Conservation (phyloP, 345 rosid genomes). For the Reutealis trisperma region DNA sequence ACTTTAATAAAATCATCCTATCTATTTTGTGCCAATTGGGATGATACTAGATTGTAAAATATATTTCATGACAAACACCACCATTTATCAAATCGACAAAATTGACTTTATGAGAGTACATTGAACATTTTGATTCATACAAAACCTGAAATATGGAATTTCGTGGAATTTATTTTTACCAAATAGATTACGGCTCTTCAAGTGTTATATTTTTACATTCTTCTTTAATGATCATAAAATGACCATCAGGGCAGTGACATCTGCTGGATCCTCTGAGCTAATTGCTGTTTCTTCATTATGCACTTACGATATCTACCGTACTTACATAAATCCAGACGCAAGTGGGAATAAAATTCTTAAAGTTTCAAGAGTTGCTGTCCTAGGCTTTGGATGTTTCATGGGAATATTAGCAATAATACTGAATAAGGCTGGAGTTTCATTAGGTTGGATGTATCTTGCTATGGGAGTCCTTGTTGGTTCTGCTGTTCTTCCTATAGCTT, state of each 20-base stretch:
- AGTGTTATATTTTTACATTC: not conserved
- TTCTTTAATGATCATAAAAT: not conserved
- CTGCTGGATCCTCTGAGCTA: constrained; percentile 87
- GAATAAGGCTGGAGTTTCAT: constrained; percentile 86
- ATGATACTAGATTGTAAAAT: too few species aligned
- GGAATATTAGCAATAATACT: constrained; percentile 84
- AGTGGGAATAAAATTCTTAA: constrained; percentile 68
- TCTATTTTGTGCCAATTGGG: too few species aligned
- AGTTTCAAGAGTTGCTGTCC: constrained; percentile 69
- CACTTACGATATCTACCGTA: constrained; percentile 86
- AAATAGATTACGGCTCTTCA: too few species aligned
- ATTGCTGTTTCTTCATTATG: constrained; percentile 90
- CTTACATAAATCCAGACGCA: constrained; percentile 81
- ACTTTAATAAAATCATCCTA: too few species aligned
- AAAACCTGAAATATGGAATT: too few species aligned
- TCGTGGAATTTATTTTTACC: too few species aligned
- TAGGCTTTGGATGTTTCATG: constrained; percentile 92
- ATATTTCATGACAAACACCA: too few species aligned
- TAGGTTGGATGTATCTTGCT: constrained; percentile 96
- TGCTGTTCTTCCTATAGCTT: constrained; percentile 85
- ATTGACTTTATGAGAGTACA: too few species aligned
- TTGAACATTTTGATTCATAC: too few species aligned
- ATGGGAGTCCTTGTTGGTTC: constrained; percentile 92
- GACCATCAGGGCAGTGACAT: constrained; percentile 84
- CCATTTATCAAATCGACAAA: too few species aligned